Conservation (phyloP, 352 stramenopile genomes). For the Peronospora belbahrii region DNA sequence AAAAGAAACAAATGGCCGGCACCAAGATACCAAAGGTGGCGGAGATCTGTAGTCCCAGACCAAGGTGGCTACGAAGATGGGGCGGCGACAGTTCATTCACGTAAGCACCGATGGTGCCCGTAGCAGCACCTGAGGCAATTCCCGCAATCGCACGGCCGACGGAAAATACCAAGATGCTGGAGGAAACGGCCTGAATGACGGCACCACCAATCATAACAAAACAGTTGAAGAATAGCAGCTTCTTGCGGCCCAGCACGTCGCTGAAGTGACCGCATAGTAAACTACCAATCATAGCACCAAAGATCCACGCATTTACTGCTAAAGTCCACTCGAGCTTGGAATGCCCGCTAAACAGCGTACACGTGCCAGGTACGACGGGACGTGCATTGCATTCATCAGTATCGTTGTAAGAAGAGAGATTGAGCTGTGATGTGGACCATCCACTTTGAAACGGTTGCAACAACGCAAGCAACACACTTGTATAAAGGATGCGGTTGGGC, state of each 20-base stretch:
- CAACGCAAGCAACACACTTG: constrained; percentile 28
- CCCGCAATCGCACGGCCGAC: constrained; percentile 16
- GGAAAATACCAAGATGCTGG: constrained; percentile 26
- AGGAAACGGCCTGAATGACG: constrained; percentile 25
- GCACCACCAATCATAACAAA: constrained; percentile 34
- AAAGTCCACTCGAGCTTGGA: constrained; percentile 25
- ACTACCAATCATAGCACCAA: constrained; percentile 43
- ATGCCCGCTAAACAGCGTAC: constrained; percentile 31
- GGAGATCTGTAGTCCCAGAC: constrained; percentile 26
- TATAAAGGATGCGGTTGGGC: constrained; percentile 38
- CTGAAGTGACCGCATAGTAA: constrained; percentile 32
- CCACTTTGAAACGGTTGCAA: constrained; percentile 46
- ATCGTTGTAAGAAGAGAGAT: constrained; percentile 52
- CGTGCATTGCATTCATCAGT: constrained; percentile 36
- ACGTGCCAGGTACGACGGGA: constrained; percentile 32
- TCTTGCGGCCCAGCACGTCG: constrained; percentile 23
- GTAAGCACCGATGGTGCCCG: constrained; percentile 8
- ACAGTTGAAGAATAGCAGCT: constrained; percentile 20
- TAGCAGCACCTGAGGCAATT: constrained; percentile 8
- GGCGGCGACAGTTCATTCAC: constrained; percentile 15
- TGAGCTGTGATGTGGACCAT: constrained; percentile 53
- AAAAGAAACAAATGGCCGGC: constrained; percentile 18
- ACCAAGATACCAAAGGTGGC: constrained; percentile 25
- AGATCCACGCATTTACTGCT: constrained; percentile 35
- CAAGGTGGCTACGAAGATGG: constrained; percentile 17